Base-by-base conservation (phyloP, 2,329 filamentous ascomycete genomes). In the Botrytis paeoniae region DNA sequence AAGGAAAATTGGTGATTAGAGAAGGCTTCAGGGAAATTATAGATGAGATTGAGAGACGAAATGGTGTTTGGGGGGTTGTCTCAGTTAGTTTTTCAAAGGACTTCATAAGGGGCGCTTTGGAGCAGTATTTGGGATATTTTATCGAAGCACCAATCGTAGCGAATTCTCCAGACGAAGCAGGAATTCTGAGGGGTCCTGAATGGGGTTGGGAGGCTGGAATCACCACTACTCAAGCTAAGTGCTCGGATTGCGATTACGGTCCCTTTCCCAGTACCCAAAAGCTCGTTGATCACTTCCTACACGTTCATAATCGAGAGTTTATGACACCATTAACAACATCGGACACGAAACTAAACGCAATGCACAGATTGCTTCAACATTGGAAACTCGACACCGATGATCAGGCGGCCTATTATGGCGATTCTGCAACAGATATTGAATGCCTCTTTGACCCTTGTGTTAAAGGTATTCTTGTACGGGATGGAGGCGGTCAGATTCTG, bases 361-460 rank as follows among this genome's bases (percentile, higher is more conserved):
- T 79, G 78, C 75, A 71, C 16, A 54, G 70, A 18, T 39, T 78
- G 37, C 18, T 78, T 29, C 25, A 72, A 12, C 20, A 22, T 7
- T 76, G 75, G 76, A 48, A 39, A 2, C 20, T 22, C 20, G 64
- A 59, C 35, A 37, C 35, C 20, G 12, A 61, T 37, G 66, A 51
- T 4, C 70, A 68, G 29, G 43, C 76, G 4, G 68, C 80, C 4
- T 81, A 81, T 73, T 74, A 80, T 60, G 80, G 80, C 4, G 80
- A 81, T 73, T 79, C 78, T 5, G 73, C 72, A 14, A 80, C 78
- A 41, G 80, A 81, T 68, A 69, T 81, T 7, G 79, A 79, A 71
- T 80, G 79, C 64, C 74, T 81, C 41, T 73, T 75, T 14, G 73
- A 76, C 29, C 70, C 74, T 63, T 71, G 72, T 68, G 72, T 78